Evolutionary conservation across 164 flowering plant genomes (phyloP).

Genomic region (Vitis rotundifolia): DNA sequence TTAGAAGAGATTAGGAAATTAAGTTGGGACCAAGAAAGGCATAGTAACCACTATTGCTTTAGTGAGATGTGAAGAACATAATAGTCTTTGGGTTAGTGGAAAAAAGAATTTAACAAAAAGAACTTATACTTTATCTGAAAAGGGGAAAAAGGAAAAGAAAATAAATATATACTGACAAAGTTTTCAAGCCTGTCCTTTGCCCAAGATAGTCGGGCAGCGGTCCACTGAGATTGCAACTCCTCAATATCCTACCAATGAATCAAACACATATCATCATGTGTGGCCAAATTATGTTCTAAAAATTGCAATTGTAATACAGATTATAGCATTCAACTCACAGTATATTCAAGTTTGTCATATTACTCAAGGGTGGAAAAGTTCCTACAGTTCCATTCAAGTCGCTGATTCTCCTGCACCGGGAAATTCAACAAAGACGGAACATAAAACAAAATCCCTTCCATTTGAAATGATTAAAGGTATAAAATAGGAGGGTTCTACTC

Average conservation of each 20-base stretch:
- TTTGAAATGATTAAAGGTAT: background rate
- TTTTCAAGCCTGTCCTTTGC: conserved; percentile 18
- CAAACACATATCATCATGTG: background rate
- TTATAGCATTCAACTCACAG: too few relatives aligned
- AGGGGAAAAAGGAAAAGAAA: background rate
- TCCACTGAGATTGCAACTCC: conserved; percentile 45
- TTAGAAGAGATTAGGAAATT: background rate
- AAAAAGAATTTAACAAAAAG: background rate
- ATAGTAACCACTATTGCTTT: too few relatives aligned
- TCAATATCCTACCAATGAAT: conserved; percentile 37
- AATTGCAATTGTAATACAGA: too few relatives aligned
- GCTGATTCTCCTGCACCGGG: conserved; percentile 60
- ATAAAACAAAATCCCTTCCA: background rate
- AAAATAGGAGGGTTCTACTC: conserved; percentile 6
- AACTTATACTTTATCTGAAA: background rate
- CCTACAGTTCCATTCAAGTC: conserved; percentile 52
- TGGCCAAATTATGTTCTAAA: too few relatives aligned
- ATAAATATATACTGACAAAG: conserved; percentile 28
- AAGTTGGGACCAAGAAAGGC: background rate
- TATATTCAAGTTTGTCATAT: too few relatives aligned
- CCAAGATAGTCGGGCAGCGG: conserved; percentile 39
- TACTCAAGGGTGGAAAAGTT: conserved; percentile 35
- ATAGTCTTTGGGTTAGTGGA: background rate
- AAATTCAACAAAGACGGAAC: conserved; percentile 1
- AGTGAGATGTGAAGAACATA: too few relatives aligned